A percentile compares a stretch with the other conserved stretches of the same genome.
Conservation (phyloP, 1,139 yeast species). For the Taphrina betulina region DNA sequence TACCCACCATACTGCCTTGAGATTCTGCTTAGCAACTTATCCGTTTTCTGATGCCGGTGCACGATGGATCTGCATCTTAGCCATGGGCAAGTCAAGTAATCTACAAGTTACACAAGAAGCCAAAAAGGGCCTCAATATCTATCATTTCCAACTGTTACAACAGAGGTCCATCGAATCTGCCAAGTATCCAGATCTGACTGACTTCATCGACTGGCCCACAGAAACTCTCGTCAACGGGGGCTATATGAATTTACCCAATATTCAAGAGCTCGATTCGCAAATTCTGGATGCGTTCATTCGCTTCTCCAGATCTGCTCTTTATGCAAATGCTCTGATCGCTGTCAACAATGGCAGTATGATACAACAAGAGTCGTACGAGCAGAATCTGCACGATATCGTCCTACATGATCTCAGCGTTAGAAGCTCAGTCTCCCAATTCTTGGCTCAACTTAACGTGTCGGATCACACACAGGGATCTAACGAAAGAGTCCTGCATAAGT, state of each 20-base stretch:
- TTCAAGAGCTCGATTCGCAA: neutral
- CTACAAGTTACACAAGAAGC: conserved; percentile 82
- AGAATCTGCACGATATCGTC: neutral
- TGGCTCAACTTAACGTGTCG: too few species aligned
- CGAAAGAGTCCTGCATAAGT: too few species aligned
- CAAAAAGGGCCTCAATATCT: conserved; percentile 75
- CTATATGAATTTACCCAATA: neutral
- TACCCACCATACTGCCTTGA: conserved; percentile 56
- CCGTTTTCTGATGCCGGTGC: conserved; percentile 70
- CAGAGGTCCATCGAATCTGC: neutral
- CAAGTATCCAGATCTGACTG: neutral
- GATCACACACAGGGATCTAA: too few species aligned
- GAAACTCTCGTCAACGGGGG: neutral
- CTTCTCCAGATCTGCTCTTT: neutral
- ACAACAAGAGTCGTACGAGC: neutral
- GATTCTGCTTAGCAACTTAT: conserved; percentile 63
- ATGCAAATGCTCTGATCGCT: neutral
- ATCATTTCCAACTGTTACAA: conserved; percentile 53
- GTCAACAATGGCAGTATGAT: neutral
- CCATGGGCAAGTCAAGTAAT: conserved; percentile 56
- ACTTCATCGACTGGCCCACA: neutral
- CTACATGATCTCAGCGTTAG: neutral
- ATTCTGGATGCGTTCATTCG: neutral
- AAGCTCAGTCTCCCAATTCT: neutral
- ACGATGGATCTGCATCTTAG: conserved; percentile 66